Base-by-base conservation (phyloP, 257 asterid genomes). In the Schizonepeta tenuifolia region DNA sequence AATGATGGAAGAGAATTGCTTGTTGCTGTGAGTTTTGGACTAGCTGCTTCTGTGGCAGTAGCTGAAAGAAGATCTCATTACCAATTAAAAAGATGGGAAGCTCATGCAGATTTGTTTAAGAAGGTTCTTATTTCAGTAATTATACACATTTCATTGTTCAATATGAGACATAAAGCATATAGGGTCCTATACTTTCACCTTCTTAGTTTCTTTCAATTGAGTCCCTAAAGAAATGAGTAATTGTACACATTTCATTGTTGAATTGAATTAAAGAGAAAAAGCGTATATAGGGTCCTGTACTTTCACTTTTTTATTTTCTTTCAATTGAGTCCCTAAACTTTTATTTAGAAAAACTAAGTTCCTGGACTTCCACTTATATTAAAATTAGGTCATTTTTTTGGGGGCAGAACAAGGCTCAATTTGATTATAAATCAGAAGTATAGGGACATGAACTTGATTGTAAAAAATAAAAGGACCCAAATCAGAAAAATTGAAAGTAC, bases 11-110 rank as follows among this genome's bases (percentile, higher is more conserved):
- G 89, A 82, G 98, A 91, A 66, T 82, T 91, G 86, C 98, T 94
- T 64, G 96, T 94, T 84, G 98, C 96, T 80, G 98, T 87, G 65
- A 83, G 96, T 79, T 91, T 94, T 75, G 96, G 95, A 28, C 87
- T 85, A 22, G 84, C 88, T 62, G 93, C 95, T 75, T 91, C 96
- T 75, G 95, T 81, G 76, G 91, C 89, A 65, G 97, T 94, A 35
- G 97, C 90, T 43, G 96, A 87, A 70, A 86, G 98, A 85, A 88
- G 97, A 83, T 89, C 94, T 67, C 83, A 91, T 56, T 75, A 79
- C 81, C 96, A 88, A 72, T 83, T 77, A 43, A 91, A 82, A 79
- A 82, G 97, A 79, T 94, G 98, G 98, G 96, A 86, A 79, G 96
- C 91, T 71, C 85, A 88, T 81, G 97, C 96, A 80, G 84, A 89